Evolutionary conservation across 2,329 filamentous ascomycete species (phyloP).

Genomic region (Xenoacremonium recifei): DNA sequence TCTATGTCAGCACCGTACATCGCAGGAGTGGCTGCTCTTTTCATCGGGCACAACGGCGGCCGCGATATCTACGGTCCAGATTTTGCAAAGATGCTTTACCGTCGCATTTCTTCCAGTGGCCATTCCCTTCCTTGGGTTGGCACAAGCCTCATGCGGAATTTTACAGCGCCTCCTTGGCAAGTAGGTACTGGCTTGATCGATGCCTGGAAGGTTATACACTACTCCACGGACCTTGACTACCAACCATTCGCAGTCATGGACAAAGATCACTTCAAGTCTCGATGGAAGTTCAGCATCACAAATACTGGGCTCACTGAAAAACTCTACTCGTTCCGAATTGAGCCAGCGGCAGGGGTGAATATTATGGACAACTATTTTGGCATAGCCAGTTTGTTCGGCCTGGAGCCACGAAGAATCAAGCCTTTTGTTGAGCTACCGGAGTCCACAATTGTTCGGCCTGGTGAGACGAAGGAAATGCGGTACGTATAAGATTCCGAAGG

Average conservation of each 20-base stretch:
- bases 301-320: slow-evolving; percentile 41
- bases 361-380: slow-evolving; percentile 29
- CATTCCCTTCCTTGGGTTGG: slow-evolving; percentile 30
- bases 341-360: slow-evolving; percentile 40
- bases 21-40: slow-evolving; percentile 49
- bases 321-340: slow-evolving; percentile 39
- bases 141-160: slow-evolving; percentile 17
- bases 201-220: slow-evolving; percentile 42
- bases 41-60: slow-evolving; percentile 41
- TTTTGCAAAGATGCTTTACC: slow-evolving; percentile 30
- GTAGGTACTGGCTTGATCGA: slow-evolving; percentile 48
- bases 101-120: slow-evolving; percentile 35
- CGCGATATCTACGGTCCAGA: slow-evolving; percentile 35
- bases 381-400: slow-evolving; percentile 24
- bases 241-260: slow-evolving; percentile 49
- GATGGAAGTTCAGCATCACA: slow-evolving; percentile 37
- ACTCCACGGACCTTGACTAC: slow-evolving; percentile 36
- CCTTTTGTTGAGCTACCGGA: slow-evolving; percentile 30
- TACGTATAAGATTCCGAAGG: no score
- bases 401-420: slow-evolving; percentile 27
- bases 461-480: slow-evolving; percentile 27
- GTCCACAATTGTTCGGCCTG: slow-evolving; percentile 25
- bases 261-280: slow-evolving; percentile 39
- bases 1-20: slow-evolving; percentile 57
- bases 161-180: slow-evolving; percentile 35